A percentile compares a stretch with the other conserved stretches of the same genome.
phyloP scores from a whole-genome alignment of 106 monocot species.

The Narthecium ossifragum region DNA sequence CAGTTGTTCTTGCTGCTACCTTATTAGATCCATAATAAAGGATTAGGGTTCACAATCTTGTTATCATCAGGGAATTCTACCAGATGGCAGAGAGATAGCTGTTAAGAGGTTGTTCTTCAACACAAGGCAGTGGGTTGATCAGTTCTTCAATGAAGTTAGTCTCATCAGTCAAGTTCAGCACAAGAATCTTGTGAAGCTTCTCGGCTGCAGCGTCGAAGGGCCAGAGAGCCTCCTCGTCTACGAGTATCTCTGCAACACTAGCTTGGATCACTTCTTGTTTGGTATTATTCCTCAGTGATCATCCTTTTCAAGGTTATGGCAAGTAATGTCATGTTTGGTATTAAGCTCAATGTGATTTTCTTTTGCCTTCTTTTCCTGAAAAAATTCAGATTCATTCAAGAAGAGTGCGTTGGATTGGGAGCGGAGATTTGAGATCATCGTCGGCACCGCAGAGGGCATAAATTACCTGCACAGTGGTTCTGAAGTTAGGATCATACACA shows the following conservation, averaged over 20 bases:
- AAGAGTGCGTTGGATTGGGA: slow-evolving; percentile 48
- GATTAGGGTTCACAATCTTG: not conserved
- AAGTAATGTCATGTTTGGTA: not conserved
- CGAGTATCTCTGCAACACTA: slow-evolving; percentile 59
- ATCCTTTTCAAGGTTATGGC: not conserved
- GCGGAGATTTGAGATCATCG: slow-evolving; percentile 45
- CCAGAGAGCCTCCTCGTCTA: slow-evolving; percentile 72
- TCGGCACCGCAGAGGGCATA: slow-evolving; percentile 58
- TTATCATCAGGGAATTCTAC: slow-evolving; percentile 42
- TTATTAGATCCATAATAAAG: too few species aligned
- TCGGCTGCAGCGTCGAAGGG: slow-evolving; percentile 61
- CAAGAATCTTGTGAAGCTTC: slow-evolving; percentile 64
- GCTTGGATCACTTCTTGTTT: slow-evolving; percentile 58
- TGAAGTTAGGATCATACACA: slow-evolving; percentile 53
- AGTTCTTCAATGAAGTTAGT: slow-evolving; percentile 68
- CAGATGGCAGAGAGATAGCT: slow-evolving; percentile 62
- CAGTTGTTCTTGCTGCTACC: too few species aligned
- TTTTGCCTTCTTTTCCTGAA: too few species aligned
- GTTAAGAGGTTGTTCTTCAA: slow-evolving; percentile 64
- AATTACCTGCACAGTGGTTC: slow-evolving; percentile 58
- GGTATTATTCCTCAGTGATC: slow-evolving; percentile 16
- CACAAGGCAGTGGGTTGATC: slow-evolving; percentile 37
- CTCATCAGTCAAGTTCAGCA: slow-evolving; percentile 63
- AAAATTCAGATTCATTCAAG: slow-evolving; percentile 35
- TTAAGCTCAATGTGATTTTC: too few species aligned